Evolutionary conservation across 306 rosid genomes (phyloP).

Genomic region (Malus asiatica): DNA sequence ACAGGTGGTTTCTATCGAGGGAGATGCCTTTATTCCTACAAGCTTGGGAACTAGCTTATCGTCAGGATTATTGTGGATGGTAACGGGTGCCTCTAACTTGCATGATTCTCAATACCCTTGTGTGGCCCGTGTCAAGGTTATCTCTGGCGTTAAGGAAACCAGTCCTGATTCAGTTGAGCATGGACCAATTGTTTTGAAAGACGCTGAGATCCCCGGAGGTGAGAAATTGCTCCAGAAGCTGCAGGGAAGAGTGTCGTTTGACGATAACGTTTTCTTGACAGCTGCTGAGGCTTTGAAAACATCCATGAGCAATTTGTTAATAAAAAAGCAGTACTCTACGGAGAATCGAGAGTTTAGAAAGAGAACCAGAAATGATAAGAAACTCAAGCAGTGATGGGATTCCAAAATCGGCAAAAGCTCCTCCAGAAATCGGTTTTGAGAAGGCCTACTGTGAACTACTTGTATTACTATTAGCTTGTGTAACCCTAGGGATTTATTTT

Average conservation of each 20-base stretch:
- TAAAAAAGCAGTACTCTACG: conserved; percentile 71
- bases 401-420: not conserved
- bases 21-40: conserved; percentile 74
- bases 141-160: conserved; percentile 37
- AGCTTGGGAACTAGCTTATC: conserved; percentile 42
- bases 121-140: conserved; percentile 53
- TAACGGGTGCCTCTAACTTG: conserved; percentile 68
- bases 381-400: conserved; percentile 34
- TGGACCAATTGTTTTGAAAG: conserved; percentile 40
- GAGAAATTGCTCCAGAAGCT: conserved; percentile 54
- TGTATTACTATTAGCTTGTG: not conserved
- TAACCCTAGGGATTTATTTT: not conserved
- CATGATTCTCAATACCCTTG: conserved; percentile 39
- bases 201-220: conserved; percentile 59
- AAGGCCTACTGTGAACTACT: not conserved
- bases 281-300: conserved; percentile 86
- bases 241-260: conserved; percentile 71
- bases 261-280: conserved; percentile 46
- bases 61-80: conserved; percentile 65
- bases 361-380: conserved; percentile 86
- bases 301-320: conserved; percentile 75
- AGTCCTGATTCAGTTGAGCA: conserved; percentile 10
- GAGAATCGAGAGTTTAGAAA: conserved; percentile 74
- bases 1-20: conserved; percentile 65
- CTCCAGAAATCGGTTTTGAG: not conserved